Base-by-base conservation (phyloP, 1,284 basidiomycete species). In the Taiwanofungus camphoratus region DNA sequence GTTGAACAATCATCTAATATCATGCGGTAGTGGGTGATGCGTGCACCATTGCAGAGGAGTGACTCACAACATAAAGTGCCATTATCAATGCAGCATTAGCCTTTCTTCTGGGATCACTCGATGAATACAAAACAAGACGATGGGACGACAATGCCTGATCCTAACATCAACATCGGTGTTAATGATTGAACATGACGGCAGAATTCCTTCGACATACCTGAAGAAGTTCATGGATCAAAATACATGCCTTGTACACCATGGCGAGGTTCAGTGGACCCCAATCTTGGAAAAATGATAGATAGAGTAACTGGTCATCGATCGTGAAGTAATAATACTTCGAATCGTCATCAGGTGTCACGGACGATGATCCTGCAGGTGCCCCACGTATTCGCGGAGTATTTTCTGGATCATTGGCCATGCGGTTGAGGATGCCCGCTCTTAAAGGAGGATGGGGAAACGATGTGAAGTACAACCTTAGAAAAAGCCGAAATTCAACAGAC, bases 231-330 rank as follows among this genome's bases (percentile, higher is more conserved):
- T 95, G 91, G 38, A 97, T 85, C 52, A 89, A 77, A 36, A 96
- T 84, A 70, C 94, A 98, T 32, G 95, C 92, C 57, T 92, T 88
- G 68, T 92, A 94, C 9, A 94, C 86, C 79, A 90, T 90, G 3
- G 88, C 84, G 30, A 94, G 75, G 63, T 96, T 96, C 48, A 95
- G 71, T 13, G 96, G 95, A 8, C 95, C 95, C 82, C 89, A 92
- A 64, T 97, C 93, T 59, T 89, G 82, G 60, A 87, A 92, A 76
- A 99, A 99, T 26, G 88, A 88, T 45, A 93, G 79, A 70, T 99
- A 99, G 51, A 85, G 76, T 41, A 98, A 78, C 52, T 92, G 84
- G 66, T 94, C 84, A 67, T 98, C 92, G 67, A 95, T 80, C 43
- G 84, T 87, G 68, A 90, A 89, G 64, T 84, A 90, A 65, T 87